Conservation (phyloP, 345 rosid species). For the Firmiana major region DNA sequence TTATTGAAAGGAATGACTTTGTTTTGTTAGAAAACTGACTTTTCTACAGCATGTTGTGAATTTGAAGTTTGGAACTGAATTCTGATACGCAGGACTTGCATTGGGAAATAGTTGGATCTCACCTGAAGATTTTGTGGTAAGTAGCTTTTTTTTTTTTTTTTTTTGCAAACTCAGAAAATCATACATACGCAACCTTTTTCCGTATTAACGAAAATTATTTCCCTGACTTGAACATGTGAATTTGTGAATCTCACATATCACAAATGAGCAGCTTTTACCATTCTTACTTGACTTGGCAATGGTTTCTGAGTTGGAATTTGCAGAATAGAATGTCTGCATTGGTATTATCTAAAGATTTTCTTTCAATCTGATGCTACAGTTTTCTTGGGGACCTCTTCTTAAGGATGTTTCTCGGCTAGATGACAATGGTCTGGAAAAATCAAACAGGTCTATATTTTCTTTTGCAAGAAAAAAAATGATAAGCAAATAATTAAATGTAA, state of each 20-base stretch:
- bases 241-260: no score
- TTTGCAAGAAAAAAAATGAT: background rate
- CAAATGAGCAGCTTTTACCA: no score
- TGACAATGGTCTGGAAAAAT: slow-evolving; percentile 38
- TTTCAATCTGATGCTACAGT: slow-evolving; percentile 31
- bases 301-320: background rate
- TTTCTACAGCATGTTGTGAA: background rate
- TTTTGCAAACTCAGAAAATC: no score
- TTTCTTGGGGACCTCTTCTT: slow-evolving; percentile 93
- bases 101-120: slow-evolving; percentile 94
- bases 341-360: background rate
- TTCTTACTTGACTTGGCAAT: no score
- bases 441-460: slow-evolving; percentile 44
- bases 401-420: slow-evolving; percentile 71
- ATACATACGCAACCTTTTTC: no score
- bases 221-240: no score
- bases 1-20: no score
- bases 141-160: no score
- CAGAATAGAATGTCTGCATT: background rate
- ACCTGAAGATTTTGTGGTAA: slow-evolving; percentile 89
- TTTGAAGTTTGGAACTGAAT: slow-evolving; percentile 1
- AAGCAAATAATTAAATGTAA: no score
- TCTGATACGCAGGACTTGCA: slow-evolving; percentile 47
- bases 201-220: no score
- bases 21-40: background rate